These are phyloP conservation scores for Phtheirospermum japonicum DNA, from an alignment of 257 asterid species.

Conservation along the genomic window DNA sequence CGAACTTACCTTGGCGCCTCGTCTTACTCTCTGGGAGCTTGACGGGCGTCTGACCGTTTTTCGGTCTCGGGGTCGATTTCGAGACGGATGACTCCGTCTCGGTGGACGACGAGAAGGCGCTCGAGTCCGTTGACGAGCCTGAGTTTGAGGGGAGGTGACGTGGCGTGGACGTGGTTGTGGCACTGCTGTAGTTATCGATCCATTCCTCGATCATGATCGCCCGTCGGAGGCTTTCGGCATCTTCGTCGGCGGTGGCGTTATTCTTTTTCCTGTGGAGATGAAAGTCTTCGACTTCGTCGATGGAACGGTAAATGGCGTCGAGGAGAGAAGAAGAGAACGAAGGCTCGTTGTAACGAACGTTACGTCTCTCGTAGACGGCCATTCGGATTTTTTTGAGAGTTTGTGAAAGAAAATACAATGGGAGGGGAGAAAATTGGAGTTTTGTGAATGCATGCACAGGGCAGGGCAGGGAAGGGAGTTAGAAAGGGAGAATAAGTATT, in stretches of 20 bases:
- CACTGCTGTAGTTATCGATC: slow-evolving; percentile 47
- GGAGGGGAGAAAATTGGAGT: background rate
- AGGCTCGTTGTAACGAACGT: slow-evolving; percentile 26
- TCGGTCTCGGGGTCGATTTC: slow-evolving; percentile 22
- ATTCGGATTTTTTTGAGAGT: slow-evolving; percentile 9
- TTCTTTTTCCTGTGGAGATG: slow-evolving; percentile 31
- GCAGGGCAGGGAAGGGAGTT: too few species aligned
- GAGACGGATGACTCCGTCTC: slow-evolving; percentile 57
- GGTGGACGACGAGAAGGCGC: slow-evolving; percentile 52
- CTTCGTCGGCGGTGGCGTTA: slow-evolving; percentile 28
- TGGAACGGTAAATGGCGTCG: slow-evolving; percentile 77
- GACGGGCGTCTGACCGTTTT: background rate
- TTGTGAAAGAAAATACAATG: background rate
- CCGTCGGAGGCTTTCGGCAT: slow-evolving; percentile 59
- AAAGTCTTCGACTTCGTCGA: slow-evolving; percentile 41
- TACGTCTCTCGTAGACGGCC: slow-evolving; percentile 35
- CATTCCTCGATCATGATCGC: slow-evolving; percentile 80
- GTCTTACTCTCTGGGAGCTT: slow-evolving; percentile 11
- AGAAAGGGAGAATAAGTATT: too few species aligned
- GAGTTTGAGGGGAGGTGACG: slow-evolving; percentile 47
- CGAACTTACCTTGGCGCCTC: slow-evolving; percentile 29
- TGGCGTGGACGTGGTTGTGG: too few species aligned
- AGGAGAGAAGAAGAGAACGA: slow-evolving; percentile 83
- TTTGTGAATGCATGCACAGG: too few species aligned
- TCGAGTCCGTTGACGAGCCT: slow-evolving; percentile 63